Evolutionary conservation across 768 basidiomycete species (phyloP), one percentile per base, ranked within the genome.

Genomic region (Mycena metata): DNA sequence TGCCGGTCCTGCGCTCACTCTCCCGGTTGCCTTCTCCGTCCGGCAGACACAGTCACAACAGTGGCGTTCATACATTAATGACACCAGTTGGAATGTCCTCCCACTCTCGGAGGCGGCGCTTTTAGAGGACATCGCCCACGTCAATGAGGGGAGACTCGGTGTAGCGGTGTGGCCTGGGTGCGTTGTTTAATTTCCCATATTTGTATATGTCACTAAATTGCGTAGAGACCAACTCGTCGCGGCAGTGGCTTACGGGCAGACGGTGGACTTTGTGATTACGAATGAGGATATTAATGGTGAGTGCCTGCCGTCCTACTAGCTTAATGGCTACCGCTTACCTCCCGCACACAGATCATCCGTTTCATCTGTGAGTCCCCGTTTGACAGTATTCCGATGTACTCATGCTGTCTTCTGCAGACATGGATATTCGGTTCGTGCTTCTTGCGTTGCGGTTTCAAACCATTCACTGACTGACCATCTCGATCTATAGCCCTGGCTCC

Each of bases 11-110:
- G 15, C 39, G n/a, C 43, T 21, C 13, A 41, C 24, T 3, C 52
- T 71, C n/a, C 70, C 70, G 12, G 67, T 67, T 56, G 64, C 17
- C 5, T 71, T 71, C 56, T 67, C 66, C 0, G 67, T 71, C 60
- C 70, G 67, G 41, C 66, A 66, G 39, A 71, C 30, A 30, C 30
- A 30, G 30, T 3, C 46, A 33, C 62, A 33, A 39, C 64, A 71
- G 39, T 71, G 70, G 66, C 70, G 70, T 21, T 60, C 70, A 13
- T 67, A 68, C 58, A 57, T 71, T 11, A 71, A 71, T 19, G 58
- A 52, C 16, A 71, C 70, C 39, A 60, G 50, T 8, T 71, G 66
- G 70, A 66, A 67, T 56, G 19, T 61, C n/a, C 47, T 47, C 23
- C 10, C 30, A 3, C 35, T n/a, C 13, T 17, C 35, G 57, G 57